These are phyloP conservation scores for Marasmius oreades DNA, from an alignment of 1,284 basidiomycete genomes.

Conservation along the genomic window DNA sequence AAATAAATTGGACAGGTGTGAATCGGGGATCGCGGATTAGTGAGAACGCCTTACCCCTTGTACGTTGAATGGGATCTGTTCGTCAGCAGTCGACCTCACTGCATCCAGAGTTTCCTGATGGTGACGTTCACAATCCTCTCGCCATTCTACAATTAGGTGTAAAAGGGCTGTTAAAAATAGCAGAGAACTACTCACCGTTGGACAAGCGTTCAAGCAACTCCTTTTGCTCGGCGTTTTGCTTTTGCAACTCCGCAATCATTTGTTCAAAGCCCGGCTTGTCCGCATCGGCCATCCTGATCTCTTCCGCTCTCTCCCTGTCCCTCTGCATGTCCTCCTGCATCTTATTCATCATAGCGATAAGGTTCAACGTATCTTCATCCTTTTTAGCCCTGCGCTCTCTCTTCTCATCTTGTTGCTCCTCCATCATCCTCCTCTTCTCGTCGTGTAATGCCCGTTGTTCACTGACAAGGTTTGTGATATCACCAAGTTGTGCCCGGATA, in stretches of 20 bases:
- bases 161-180: neutral
- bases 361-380: conserved; percentile 46
- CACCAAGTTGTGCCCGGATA: conserved; percentile 54
- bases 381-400: conserved; percentile 49
- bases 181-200: conserved; percentile 39
- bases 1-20: conserved; percentile 2
- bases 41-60: conserved; percentile 50
- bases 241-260: conserved; percentile 48
- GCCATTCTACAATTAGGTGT: conserved; percentile 43
- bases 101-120: conserved; percentile 61
- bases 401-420: conserved; percentile 59
- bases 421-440: conserved; percentile 51
- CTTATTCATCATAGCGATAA: conserved; percentile 54
- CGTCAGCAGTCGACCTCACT: conserved; percentile 60
- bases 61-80: conserved; percentile 74
- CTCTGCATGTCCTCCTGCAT: conserved; percentile 51
- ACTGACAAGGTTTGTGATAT: conserved; percentile 66
- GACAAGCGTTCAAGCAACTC: conserved; percentile 47
- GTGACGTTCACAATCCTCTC: conserved; percentile 55
- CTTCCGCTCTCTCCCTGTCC: conserved; percentile 46
- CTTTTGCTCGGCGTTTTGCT: conserved; percentile 50
- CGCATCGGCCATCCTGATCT: conserved; percentile 43
- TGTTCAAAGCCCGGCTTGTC: conserved; percentile 47
- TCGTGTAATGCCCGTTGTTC: conserved; percentile 55
- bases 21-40: conserved; percentile 9